Base-by-base conservation (phyloP, 768 basidiomycete genomes). In the Phaeotremella fagi region DNA sequence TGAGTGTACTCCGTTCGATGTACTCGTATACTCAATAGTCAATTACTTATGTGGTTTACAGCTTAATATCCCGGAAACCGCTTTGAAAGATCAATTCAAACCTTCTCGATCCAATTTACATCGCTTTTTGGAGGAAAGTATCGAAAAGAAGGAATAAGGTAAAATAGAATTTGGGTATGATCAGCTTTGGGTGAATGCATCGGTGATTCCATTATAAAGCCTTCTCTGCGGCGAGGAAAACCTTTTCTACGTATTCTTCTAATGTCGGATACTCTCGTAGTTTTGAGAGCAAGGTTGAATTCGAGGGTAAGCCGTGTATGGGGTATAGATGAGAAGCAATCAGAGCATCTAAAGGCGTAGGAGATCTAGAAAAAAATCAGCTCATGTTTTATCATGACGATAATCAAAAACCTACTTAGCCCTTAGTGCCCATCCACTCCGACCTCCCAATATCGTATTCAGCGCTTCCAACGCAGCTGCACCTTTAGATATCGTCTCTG, bases 261-360 rank as follows among this genome's bases (percentile, higher is more conserved):
- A 65, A 44, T 23, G 11, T 35, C 2, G 54, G 28, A 0, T 36
- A 22, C 7, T 42, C 26, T 6, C 51, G 51, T 3, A 58, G 15
- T 1, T 20, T 44, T 26, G 16, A 37, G 22, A 50, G 41, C 29
- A 65, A 24, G 4, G 35, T 26, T 5, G 59, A 52, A 18, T 33
- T 24, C 0, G 38, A 4, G 4, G 54, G 51, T 22, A 64, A 43
- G 6, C 50, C 24, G 38, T 57, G 63, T 16, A 68, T 36, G 7
- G 55, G 38, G 36, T 61, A 63, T 11, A 66, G 47, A 28, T 70
- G 57, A 6, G 64, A 59, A 26, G 59, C 59, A 33, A 71, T 47
- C 41, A 71, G 42, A 0, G 69, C 66, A 35, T 71, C 69, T 9
- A 71, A 58, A 4, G 69, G 59, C 18, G 66, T 71, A 1, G 66